These are phyloP conservation scores for Tetrahymena elliotti DNA, from an alignment of 73 alveolate genomes.

Conservation along the genomic window DNA sequence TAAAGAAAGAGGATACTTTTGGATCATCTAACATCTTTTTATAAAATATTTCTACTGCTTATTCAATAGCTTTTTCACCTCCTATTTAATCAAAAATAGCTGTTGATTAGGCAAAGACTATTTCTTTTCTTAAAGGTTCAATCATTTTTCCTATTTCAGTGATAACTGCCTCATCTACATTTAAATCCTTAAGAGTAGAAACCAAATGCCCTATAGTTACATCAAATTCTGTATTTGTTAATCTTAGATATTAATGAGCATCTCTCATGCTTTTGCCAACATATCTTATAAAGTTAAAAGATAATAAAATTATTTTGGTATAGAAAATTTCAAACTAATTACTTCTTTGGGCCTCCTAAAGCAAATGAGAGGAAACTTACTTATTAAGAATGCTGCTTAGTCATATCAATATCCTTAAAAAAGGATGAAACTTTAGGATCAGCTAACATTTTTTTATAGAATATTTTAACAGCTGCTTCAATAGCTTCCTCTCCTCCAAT, in stretches of 20 bases:
- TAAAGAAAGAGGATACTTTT: neutral
- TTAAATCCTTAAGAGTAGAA: conserved; percentile 12
- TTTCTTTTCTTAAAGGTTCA: neutral
- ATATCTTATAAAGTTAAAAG: neutral
- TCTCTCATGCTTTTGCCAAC: conserved; percentile 36
- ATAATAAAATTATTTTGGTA: neutral
- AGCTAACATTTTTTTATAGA: conserved; percentile 44
- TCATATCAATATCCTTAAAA: conserved; percentile 59
- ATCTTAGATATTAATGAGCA: conserved; percentile 18
- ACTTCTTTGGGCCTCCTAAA: conserved; percentile 19
- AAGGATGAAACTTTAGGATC: conserved; percentile 51
- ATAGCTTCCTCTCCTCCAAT: conserved; percentile 60
- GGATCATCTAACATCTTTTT: neutral
- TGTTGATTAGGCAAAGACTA: neutral
- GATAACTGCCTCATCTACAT: neutral
- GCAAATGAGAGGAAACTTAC: conserved; percentile 13
- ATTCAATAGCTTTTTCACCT: neutral
- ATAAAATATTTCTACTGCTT: neutral
- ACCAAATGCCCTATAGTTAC: neutral
- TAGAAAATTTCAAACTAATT: no score
- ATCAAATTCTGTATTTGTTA: conserved; percentile 7
- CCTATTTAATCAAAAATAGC: neutral
- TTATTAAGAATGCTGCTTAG: neutral
- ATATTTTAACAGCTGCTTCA: conserved; percentile 54
- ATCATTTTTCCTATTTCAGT: conserved; percentile 8